A percentile compares a stretch with the other conserved stretches of the same genome.
phyloP scores from a whole-genome alignment of 331 rosid genomes.

The Prunus yedoensis region DNA sequence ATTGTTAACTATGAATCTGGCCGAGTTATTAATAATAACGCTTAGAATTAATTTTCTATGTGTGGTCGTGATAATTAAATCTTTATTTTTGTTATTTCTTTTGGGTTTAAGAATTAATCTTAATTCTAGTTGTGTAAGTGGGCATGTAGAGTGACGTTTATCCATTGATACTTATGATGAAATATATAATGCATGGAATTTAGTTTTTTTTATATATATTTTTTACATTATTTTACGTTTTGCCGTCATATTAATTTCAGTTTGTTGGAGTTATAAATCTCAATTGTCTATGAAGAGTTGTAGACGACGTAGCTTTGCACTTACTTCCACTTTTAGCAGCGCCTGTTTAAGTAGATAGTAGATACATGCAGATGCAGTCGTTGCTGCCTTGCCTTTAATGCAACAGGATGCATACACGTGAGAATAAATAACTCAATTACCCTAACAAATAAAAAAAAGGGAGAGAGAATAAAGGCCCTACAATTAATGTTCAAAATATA shows the following conservation, averaged over 20 bases:
- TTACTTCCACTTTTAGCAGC: not conserved
- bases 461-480: too few species aligned
- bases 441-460: too few species aligned
- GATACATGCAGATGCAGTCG: not conserved
- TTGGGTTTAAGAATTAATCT: not conserved
- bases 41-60: not conserved
- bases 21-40: not conserved
- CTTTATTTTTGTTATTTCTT: not conserved
- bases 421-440: too few species aligned
- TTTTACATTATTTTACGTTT: not conserved
- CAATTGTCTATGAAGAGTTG: not conserved
- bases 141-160: too few species aligned
- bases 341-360: not conserved
- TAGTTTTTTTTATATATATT: too few species aligned
- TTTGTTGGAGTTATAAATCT: too few species aligned
- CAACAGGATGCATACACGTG: not conserved
- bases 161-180: not conserved
- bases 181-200: not conserved
- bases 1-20: constrained; percentile 26
- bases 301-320: not conserved
- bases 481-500: too few species aligned
- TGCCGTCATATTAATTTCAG: too few species aligned
- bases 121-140: too few species aligned
- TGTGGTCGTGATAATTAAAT: not conserved
- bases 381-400: not conserved